Base-by-base conservation (phyloP, 2,329 filamentous ascomycete genomes). In the Orbilia quercus region DNA sequence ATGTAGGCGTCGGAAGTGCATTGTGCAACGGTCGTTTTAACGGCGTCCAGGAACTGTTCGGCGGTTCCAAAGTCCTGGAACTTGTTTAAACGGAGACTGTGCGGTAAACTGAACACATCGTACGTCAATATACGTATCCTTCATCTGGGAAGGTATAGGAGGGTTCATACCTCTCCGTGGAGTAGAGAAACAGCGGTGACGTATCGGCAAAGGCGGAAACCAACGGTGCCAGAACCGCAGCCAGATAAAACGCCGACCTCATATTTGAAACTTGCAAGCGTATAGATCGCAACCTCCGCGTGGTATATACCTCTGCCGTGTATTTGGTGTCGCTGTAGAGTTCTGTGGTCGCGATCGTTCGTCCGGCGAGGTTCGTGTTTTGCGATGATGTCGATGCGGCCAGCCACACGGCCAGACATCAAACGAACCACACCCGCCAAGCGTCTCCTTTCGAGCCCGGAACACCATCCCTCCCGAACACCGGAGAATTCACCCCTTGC, bases 131-230 rank as follows among this genome's bases (percentile, higher is more conserved):
- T 14, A 38, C 14, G 28, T 54, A 16, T 40, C 72, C 4, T 5
- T 20, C 42, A 22, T 20, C 9, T 3, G 4, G 42, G n/a, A 4
- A 20, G n/a, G 18, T 18, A 9, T 12, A 11, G 31, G 28, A 23
- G 25, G 22, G 51, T 40, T n/a, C 89, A 78, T 89, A 96, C 93
- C 89, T 84, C 75, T 90, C 86, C 48, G 90, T 94, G 31, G 94
- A 97, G 80, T 96, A 89, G 76, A 97, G 83, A 80, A 96, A 86
- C 81, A 96, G 95, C 16, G 95, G 94, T 44, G 91, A 93, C 1
- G 93, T 92, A 81, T 96, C 90, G 75, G 87, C 88, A 80, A 96
- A 95, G 23, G 91, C 93, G 74, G 67, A 75, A 48, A 75, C 76
- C 14, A 76, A 42, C 53, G 73, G 70, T 50, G 74, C 57, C 45